Conservation (phyloP, 306 rosid species). For the Castanea crenata region DNA sequence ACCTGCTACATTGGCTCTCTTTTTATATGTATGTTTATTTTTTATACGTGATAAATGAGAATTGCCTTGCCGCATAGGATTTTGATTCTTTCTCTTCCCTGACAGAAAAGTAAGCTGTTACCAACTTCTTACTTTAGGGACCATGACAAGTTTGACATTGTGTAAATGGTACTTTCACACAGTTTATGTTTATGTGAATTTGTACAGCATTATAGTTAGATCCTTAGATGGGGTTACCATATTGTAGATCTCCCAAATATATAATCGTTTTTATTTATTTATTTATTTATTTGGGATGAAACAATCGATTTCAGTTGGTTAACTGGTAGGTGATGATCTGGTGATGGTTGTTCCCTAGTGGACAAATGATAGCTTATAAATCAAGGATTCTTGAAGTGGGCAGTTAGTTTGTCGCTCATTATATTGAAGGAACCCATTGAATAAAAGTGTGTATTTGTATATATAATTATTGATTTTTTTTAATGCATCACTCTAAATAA, state of each 20-base stretch:
- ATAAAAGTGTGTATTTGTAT: neutral
- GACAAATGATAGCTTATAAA: neutral
- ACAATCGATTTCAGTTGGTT: neutral
- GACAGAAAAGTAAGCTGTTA: conserved; percentile 36
- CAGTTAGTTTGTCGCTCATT: neutral
- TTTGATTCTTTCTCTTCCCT: neutral
- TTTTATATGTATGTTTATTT: neutral
- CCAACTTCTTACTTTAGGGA: conserved; percentile 53
- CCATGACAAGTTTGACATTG: conserved; percentile 39
- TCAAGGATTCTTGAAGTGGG: neutral
- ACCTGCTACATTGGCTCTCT: conserved; percentile 22
- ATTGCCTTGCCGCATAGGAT: neutral
- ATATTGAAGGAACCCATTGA: neutral
- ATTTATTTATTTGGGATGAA: no score
- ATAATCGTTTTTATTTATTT: no score
- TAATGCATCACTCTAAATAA: no score
- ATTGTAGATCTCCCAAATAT: neutral
- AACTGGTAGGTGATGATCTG: neutral
- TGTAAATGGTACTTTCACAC: conserved; percentile 23
- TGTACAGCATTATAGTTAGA: neutral
- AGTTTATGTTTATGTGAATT: neutral
- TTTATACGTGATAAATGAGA: neutral
- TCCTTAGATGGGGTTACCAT: neutral
- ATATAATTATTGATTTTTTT: neutral
- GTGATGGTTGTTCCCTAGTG: neutral